Evolutionary conservation across 495 filamentous ascomycete genomes (phyloP).

Genomic region (Daldinia childiae): DNA sequence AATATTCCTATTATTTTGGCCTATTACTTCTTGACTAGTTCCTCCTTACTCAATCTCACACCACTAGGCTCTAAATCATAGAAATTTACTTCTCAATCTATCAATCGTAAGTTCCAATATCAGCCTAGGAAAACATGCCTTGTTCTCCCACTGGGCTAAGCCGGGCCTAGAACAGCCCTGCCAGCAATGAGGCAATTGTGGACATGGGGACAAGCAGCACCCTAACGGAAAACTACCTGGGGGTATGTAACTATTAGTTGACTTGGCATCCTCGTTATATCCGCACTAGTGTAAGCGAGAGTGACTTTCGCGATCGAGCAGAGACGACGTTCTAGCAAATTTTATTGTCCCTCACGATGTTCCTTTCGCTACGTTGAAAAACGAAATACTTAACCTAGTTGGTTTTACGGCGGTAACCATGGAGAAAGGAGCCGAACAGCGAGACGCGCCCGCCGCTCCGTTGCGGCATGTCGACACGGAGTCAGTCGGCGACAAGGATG

Average conservation of each 20-base stretch:
- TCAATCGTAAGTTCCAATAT: not conserved
- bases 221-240: no score
- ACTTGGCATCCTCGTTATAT: constrained; percentile 19
- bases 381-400: not conserved
- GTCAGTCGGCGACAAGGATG: constrained; percentile 44
- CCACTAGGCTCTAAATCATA: not conserved
- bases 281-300: constrained; percentile 16
- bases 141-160: not conserved
- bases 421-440: constrained; percentile 27
- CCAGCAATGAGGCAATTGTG: not conserved
- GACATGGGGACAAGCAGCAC: no score
- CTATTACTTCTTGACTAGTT: not conserved
- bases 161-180: constrained; percentile 20
- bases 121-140: not conserved
- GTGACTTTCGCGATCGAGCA: not conserved
- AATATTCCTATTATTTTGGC: no score
- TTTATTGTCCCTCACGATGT: not conserved
- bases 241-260: not conserved
- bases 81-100: not conserved
- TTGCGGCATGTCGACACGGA: constrained; percentile 1
- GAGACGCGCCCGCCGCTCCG: constrained; percentile 8
- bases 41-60: not conserved
- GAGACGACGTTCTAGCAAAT: not conserved
- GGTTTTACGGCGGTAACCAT: constrained; percentile 1
- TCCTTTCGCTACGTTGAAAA: not conserved